Evolutionary conservation across 257 asterid species (phyloP).

Genomic region (Solanum habrochaites): DNA sequence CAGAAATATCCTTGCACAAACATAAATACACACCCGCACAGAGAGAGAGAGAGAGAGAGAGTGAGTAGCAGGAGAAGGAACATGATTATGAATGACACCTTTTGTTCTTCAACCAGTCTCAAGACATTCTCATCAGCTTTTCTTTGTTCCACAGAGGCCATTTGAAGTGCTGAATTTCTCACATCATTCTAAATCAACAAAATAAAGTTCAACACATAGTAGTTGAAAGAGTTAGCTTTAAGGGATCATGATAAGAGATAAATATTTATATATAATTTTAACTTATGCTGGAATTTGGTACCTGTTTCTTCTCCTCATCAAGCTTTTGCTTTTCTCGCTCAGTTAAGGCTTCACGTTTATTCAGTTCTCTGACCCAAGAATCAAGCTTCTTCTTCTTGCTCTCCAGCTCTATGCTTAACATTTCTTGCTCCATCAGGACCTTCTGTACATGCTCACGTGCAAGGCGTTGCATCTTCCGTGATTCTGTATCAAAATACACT

Average conservation of each 20-base stretch:
- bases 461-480: constrained; percentile 61
- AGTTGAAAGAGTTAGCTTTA: not conserved
- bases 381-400: constrained; percentile 54
- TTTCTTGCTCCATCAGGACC: constrained; percentile 66
- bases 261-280: not conserved
- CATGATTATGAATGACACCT: constrained; percentile 23
- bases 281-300: constrained; percentile 2
- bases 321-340: constrained; percentile 78
- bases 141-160: constrained; percentile 79
- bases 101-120: constrained; percentile 77
- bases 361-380: constrained; percentile 71
- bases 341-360: constrained; percentile 64
- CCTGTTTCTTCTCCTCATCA: constrained; percentile 75
- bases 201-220: not conserved
- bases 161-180: constrained; percentile 54
- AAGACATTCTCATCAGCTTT: constrained; percentile 69
- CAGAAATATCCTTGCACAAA: not conserved
- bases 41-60: not conserved
- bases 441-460: constrained; percentile 64
- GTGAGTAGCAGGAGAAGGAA: not conserved
- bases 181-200: constrained; percentile 40
- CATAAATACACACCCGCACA: not conserved
- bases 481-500: constrained; percentile 25
- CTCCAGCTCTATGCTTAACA: constrained; percentile 51
- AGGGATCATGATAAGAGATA: not conserved